Base-by-base conservation (phyloP, 2,329 filamentous ascomycete genomes). In the Neonectria magnoliae region DNA sequence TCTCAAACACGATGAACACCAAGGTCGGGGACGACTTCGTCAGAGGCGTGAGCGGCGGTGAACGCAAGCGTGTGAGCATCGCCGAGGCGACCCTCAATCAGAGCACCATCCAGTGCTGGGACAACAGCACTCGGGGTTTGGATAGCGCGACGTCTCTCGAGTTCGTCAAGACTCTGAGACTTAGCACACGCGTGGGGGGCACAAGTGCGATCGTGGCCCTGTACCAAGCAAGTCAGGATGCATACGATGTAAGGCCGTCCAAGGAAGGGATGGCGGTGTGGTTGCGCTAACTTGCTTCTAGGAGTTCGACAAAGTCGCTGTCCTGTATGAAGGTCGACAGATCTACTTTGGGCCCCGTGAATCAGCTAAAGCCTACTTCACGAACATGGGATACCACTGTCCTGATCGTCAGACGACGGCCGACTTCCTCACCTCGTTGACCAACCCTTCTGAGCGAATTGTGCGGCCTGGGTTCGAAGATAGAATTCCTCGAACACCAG, bases 41-140 rank as follows among this genome's bases (percentile, higher is more conserved):
- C 5, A 86, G 91, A 52, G 91, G 91, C 76, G 89, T 94, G 0
- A 91, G 88, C 50, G 92, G 92, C 69, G 92, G 92, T 58, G 92
- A 94, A 77, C 82, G 91, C 27, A 93, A 93, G 76, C 88, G 91
- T 73, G 91, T 93, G 14, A 90, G 88, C 36, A 93, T 94, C 68
- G 90, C 91, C 1, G 91, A 94, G 76, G 92, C 90, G 0, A 79
- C 82, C 5, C 77, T 87, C 18, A 84, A 83, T n/a, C 80, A 80
- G n/a, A 82, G 83, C 1, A 83, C 83, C 2, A 76, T 72, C 9
- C 67, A 66, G 31, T 73, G 72, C 31, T 75, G 73, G 73, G 73
- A 75, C 5, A 75, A 75, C 44, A 73, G 71, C 27, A 75, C 73
- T 0, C 65, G 73, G 10, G 73, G 73, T 0, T 41, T 75, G 8